Percentiles rank a stretch among this genome's conserved stretches.
Conservation (phyloP, 2,329 filamentous ascomycete genomes). For the Pseudocercospora pini-densiflorae region DNA sequence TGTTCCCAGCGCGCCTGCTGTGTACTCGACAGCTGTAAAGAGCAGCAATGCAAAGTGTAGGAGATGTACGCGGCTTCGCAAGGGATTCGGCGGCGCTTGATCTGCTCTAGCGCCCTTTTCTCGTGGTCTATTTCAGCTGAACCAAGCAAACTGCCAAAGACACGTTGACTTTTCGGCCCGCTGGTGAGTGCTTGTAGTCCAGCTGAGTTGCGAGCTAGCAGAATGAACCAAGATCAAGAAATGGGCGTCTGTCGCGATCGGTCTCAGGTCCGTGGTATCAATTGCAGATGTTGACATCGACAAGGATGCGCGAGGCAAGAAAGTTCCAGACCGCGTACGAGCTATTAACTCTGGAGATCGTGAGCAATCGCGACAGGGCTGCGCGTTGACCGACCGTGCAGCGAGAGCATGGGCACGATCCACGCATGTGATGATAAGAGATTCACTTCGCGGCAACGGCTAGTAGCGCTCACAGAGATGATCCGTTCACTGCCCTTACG, state of each 20-base stretch:
- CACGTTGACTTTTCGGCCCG: conserved; percentile 3
- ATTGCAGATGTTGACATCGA: not conserved
- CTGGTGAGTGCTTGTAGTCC: not conserved
- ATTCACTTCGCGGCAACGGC: not conserved
- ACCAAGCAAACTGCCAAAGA: conserved; percentile 1
- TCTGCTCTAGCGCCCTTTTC: not conserved
- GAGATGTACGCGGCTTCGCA: not conserved
- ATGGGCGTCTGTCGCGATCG: not conserved
- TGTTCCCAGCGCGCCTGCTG: not conserved
- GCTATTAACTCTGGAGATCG: conserved; percentile 4
- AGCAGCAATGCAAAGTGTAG: not conserved
- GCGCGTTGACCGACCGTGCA: not conserved
- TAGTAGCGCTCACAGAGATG: not conserved
- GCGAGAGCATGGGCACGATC: not conserved
- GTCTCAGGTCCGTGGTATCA: not conserved
- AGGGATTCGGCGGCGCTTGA: not conserved
- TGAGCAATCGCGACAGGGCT: not conserved
- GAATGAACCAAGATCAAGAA: not conserved
- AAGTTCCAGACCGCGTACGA: not conserved
- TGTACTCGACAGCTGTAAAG: conserved; percentile 2
- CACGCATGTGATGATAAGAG: not conserved
- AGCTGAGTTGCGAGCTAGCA: not conserved
- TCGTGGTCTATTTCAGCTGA: not conserved
- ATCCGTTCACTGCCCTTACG: not conserved
- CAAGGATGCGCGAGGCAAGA: conserved; percentile 1